Conservation (phyloP, 2,329 filamentous ascomycete genomes). For the Eurotiales sp. region DNA sequence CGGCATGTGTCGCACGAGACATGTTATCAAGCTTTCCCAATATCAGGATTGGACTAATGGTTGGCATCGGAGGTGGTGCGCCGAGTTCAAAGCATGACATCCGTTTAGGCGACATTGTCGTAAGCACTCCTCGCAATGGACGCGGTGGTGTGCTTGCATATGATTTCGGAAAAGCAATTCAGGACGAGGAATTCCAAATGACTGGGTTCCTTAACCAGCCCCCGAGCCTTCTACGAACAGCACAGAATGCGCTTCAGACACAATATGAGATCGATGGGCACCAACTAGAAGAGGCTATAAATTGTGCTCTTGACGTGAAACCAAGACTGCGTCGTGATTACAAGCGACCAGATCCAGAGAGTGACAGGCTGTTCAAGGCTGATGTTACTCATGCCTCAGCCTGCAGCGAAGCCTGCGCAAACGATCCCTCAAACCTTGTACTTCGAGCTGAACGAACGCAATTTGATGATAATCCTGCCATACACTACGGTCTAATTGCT, state of each 20-base stretch:
- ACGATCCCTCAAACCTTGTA: background rate
- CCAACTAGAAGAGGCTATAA: conserved; percentile 41
- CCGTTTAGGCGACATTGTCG: conserved; percentile 25
- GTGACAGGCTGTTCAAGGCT: background rate
- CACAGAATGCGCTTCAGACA: conserved; percentile 15
- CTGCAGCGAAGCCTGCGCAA: background rate
- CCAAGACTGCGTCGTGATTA: conserved; percentile 11
- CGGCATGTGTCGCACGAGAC: conserved; percentile 29
- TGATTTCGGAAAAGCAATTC: conserved; percentile 18
- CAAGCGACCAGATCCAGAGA: background rate
- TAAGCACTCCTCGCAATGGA: conserved; percentile 3
- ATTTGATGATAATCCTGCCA: background rate
- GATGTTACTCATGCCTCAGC: background rate
- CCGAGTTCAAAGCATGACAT: conserved; percentile 25
- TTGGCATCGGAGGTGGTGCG: conserved; percentile 40
- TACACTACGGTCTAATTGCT: conserved; percentile 17
- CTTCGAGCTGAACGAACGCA: background rate
- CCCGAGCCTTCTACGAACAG: conserved; percentile 13
- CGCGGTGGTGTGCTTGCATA: conserved; percentile 18
- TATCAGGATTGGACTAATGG: conserved; percentile 38
- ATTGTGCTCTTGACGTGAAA: conserved; percentile 16
- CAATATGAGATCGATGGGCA: conserved; percentile 1
- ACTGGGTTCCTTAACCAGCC: conserved; percentile 18
- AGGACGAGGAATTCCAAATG: conserved; percentile 13
- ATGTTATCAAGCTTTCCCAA: conserved; percentile 29